A percentile compares a stretch with the other conserved stretches of the same genome.
These are phyloP conservation scores for Evernia prunastri DNA, from an alignment of 495 filamentous ascomycete genomes.

Conservation along the genomic window DNA sequence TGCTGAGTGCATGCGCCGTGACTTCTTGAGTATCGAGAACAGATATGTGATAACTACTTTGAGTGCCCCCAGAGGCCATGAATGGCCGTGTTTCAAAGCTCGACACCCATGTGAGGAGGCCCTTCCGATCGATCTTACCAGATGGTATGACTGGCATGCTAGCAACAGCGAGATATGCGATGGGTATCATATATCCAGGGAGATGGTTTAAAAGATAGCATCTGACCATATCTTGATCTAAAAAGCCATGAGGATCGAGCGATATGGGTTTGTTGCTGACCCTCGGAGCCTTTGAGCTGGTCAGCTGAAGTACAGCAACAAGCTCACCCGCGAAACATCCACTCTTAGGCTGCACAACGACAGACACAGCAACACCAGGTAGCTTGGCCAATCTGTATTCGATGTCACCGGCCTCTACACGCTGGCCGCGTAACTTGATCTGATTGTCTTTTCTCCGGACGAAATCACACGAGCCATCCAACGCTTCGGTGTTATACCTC, in stretches of 20 bases:
- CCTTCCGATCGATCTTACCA: slow-evolving; percentile 37
- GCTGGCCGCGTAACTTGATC: slow-evolving; percentile 22
- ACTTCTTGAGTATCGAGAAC: too few relatives aligned
- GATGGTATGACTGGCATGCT: slow-evolving; percentile 36
- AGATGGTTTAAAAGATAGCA: slow-evolving; percentile 2
- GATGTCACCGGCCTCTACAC: slow-evolving; percentile 22
- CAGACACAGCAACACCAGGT: not conserved
- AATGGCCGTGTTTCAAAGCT: slow-evolving; percentile 6
- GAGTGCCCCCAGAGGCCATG: too few relatives aligned
- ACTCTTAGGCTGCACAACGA: not conserved
- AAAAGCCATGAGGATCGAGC: not conserved
- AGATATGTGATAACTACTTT: too few relatives aligned
- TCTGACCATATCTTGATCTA: not conserved
- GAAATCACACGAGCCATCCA: slow-evolving; percentile 28
- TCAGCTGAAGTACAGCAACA: slow-evolving; percentile 2
- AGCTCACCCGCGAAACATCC: slow-evolving; percentile 10
- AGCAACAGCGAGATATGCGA: slow-evolving; percentile 33
- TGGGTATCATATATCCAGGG: slow-evolving; percentile 41
- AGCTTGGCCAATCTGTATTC: slow-evolving; percentile 17
- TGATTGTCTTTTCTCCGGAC: slow-evolving; percentile 32
- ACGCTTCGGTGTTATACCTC: slow-evolving; percentile 28
- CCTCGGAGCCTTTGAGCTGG: not conserved
- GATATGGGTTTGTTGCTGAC: not conserved
- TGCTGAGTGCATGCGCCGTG: too few relatives aligned
- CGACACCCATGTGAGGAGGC: slow-evolving; percentile 23